Evolutionary conservation across 495 filamentous ascomycete genomes (phyloP).

Genomic region (Hyaloscypha finlandica): DNA sequence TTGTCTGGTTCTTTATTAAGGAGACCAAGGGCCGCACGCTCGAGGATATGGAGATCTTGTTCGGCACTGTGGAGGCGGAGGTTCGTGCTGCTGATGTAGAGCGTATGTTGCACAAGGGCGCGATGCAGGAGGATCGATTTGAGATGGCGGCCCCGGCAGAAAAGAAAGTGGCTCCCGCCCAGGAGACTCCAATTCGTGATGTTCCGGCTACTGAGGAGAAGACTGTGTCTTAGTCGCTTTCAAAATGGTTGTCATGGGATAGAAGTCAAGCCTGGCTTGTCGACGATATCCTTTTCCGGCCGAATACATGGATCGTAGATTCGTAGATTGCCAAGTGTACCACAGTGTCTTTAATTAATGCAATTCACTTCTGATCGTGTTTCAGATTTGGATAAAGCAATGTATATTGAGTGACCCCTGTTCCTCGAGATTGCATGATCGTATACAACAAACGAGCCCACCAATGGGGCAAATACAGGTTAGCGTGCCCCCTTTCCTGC

Average conservation of each 20-base stretch:
- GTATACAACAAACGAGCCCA: no score
- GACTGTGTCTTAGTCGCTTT: background rate
- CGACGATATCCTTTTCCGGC: background rate
- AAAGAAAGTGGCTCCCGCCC: background rate
- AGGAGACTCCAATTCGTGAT: background rate
- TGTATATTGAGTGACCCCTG: no score
- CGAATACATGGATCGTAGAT: background rate
- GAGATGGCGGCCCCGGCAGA: background rate
- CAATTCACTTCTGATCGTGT: background rate
- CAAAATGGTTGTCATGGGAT: background rate
- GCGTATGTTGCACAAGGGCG: slow-evolving; percentile 40
- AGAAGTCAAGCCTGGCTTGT: background rate
- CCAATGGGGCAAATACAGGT: no score
- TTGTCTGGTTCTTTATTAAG: slow-evolving; percentile 47
- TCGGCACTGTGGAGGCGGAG: slow-evolving; percentile 42
- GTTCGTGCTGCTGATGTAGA: slow-evolving; percentile 45
- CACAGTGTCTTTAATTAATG: background rate
- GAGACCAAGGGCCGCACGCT: slow-evolving; percentile 39
- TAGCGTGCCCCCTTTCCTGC: no score
- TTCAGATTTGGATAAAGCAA: background rate
- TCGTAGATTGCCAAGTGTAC: background rate
- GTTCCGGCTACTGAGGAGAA: background rate
- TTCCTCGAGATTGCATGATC: no score
- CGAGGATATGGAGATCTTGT: slow-evolving; percentile 38
- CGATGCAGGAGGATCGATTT: background rate